phyloP scores from a whole-genome alignment of 495 filamentous ascomycete species.

The Xylaria curta region DNA sequence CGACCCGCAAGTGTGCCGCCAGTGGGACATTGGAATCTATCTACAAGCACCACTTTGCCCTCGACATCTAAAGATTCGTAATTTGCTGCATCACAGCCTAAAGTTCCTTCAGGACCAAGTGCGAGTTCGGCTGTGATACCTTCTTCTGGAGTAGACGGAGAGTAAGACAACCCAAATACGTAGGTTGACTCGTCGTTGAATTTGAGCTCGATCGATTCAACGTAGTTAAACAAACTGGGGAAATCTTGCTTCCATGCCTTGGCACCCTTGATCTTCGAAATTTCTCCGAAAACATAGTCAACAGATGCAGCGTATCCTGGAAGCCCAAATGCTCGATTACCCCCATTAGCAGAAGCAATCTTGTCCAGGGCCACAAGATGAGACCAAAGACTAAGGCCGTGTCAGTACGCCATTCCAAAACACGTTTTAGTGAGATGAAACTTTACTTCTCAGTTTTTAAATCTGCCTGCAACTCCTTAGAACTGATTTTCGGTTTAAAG shows the following conservation, averaged over 20 bases:
- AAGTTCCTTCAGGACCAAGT: slow-evolving; percentile 42
- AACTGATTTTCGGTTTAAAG: neutral
- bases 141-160: slow-evolving; percentile 47
- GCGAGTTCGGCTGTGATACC: slow-evolving; percentile 50
- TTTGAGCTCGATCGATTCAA: slow-evolving; percentile 46
- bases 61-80: slow-evolving; percentile 47
- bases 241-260: slow-evolving; percentile 51
- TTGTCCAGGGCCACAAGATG: slow-evolving; percentile 38
- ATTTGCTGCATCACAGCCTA: slow-evolving; percentile 45
- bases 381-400: neutral
- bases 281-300: slow-evolving; percentile 45
- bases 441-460: slow-evolving; percentile 10
- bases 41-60: slow-evolving; percentile 53
- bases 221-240: slow-evolving; percentile 44
- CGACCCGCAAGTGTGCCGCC: slow-evolving; percentile 51
- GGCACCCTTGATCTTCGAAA: slow-evolving; percentile 36
- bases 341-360: slow-evolving; percentile 51
- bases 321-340: slow-evolving; percentile 56
- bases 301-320: slow-evolving; percentile 54
- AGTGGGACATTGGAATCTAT: slow-evolving; percentile 47
- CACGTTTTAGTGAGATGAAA: neutral
- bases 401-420: neutral
- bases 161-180: slow-evolving; percentile 48
- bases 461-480: slow-evolving; percentile 4
- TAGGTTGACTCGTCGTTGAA: slow-evolving; percentile 43